phyloP scores from a whole-genome alignment of 2,329 filamentous ascomycete species.

The Alternaria atra region DNA sequence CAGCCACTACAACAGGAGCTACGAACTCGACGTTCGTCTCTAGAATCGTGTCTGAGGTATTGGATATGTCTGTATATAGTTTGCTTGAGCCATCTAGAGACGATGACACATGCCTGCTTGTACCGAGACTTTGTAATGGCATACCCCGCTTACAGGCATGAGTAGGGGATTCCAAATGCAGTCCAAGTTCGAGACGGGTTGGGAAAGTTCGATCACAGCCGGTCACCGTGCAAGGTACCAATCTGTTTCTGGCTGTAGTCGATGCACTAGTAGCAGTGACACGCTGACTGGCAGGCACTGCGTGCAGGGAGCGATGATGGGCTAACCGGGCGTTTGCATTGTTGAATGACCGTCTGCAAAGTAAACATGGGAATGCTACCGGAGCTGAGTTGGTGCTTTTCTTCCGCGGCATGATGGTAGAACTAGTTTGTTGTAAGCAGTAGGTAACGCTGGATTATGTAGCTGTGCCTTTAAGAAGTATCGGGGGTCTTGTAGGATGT shows the following conservation, averaged over 20 bases:
- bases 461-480: too few relatives aligned
- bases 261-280: not conserved
- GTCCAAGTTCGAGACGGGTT: too few relatives aligned
- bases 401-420: not conserved
- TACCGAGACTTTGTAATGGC: not conserved
- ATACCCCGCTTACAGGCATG: too few relatives aligned
- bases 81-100: not conserved
- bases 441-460: fast-evolving
- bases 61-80: not conserved
- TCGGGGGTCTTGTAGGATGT: not conserved
- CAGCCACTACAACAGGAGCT: not conserved
- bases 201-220: too few relatives aligned
- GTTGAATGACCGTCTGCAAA: not conserved
- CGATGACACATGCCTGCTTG: not conserved
- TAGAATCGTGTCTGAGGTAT: not conserved
- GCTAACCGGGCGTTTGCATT: not conserved
- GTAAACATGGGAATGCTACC: not conserved
- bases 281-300: not conserved
- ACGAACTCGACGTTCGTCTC: not conserved
- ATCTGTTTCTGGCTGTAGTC: too few relatives aligned
- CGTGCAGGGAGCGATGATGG: not conserved
- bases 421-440: not conserved
- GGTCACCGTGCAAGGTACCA: too few relatives aligned
- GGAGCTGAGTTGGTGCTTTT: not conserved
- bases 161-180: too few relatives aligned